Base-by-base conservation (phyloP, 169 alveolate genomes). In the Plasmodium knowlesi region DNA sequence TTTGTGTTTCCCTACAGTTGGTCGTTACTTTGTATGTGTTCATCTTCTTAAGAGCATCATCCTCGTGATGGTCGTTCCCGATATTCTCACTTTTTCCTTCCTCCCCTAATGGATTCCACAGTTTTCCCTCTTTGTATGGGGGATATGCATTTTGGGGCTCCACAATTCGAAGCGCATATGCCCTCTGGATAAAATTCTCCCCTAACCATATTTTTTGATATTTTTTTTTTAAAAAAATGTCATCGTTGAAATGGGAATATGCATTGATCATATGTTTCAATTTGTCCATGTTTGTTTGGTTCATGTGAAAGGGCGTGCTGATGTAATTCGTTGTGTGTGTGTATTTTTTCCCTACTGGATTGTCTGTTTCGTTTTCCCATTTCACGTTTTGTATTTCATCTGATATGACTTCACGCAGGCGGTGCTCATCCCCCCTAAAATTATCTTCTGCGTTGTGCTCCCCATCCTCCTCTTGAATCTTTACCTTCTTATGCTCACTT, bases 181-280 rank as follows among this genome's bases (percentile, higher is more conserved):
- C 50, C 25, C 74, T 85, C 28, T 74, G 67, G 54, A 85, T 85
- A 74, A 76, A 50, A 22, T 53, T 4, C 54, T 28, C 74, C 41
- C 54, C 85, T 22, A 73, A n/a, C 43, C 76, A 53, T 22, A 41
- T 73, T 85, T 85, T 73, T 19, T 74, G 50, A 46, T 28, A 2
- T 41, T 76, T 50, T 5, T 74, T 37, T 85, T 54, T 76, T 34
- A 85, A 74, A 85, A 85, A 73, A 28, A 85, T 72, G 19, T 85
- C 80, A 67, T 25, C 57, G n/a, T 50, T 70, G 12, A 9, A 43
- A 37, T 73, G 80, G n/a, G 93, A 85, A 39, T 85, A 85, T 1
- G 85, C 85, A 39, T 85, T 85, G 5, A 85, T 28, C 79, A 85
- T 32, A 74, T 85, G 25, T n/a, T 37, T 73, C 41, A 85, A 54